Evolutionary conservation across 345 rosid species (phyloP).

Genomic region (Ailanthus altissimus): DNA sequence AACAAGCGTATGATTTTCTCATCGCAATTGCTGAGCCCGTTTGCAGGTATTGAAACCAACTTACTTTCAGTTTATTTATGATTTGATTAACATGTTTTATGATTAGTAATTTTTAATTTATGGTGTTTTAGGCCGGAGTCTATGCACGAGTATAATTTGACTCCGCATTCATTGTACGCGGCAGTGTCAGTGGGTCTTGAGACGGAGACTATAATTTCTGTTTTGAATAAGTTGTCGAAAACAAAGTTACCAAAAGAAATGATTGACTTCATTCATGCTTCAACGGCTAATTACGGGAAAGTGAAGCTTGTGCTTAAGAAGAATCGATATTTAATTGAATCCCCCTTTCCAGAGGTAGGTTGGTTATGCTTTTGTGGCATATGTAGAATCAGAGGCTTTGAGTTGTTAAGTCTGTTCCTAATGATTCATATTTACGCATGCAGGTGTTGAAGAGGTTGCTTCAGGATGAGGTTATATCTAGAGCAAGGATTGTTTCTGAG

Average conservation of each 20-base stretch:
- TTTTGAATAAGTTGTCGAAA: constrained; percentile 87
- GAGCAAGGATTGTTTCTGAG: constrained; percentile 73
- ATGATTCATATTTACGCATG: constrained; percentile 3
- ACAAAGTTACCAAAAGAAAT: constrained; percentile 90
- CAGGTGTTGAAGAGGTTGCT: constrained; percentile 88
- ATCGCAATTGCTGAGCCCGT: constrained; percentile 98
- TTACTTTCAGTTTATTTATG: background rate
- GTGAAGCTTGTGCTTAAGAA: constrained; percentile 96
- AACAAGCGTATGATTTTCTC: constrained; percentile 95
- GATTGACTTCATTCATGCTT: constrained; percentile 78
- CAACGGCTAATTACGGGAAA: constrained; percentile 96
- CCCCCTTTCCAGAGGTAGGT: constrained; percentile 87
- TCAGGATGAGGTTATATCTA: constrained; percentile 61
- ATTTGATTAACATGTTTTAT: background rate
- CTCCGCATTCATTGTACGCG: constrained; percentile 93
- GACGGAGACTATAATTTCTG: constrained; percentile 83
- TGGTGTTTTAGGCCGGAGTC: constrained; percentile 77
- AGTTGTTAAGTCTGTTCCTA: background rate
- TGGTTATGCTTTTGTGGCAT: background rate
- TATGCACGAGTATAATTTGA: constrained; percentile 95
- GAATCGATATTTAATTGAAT: constrained; percentile 85
- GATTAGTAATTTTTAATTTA: constrained; percentile 10
- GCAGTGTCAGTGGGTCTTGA: constrained; percentile 96
- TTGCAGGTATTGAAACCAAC: constrained; percentile 63
- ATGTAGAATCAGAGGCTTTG: background rate